Evolutionary conservation across 1,139 yeast genomes (phyloP).

Genomic region (Trichomonascaceae sp.): DNA sequence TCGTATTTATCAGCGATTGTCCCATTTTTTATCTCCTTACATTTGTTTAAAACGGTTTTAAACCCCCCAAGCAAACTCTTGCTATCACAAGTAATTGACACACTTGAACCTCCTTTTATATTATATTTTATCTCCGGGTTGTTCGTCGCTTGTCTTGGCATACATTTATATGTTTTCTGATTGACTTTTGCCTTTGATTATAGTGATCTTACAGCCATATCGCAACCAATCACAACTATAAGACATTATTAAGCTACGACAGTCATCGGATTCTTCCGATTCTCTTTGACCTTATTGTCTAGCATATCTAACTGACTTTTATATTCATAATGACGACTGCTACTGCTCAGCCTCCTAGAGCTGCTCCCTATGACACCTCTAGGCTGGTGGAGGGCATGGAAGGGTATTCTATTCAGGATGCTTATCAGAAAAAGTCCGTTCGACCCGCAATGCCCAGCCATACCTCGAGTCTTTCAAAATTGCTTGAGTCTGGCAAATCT

Average conservation of each 20-base stretch:
- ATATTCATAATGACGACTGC: background rate
- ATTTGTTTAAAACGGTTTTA: background rate
- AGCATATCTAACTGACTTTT: background rate
- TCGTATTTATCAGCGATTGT: background rate
- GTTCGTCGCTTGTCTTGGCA: background rate
- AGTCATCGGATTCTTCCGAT: background rate
- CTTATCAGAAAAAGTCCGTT: slow-evolving; percentile 11
- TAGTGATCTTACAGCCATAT: background rate
- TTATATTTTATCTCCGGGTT: background rate
- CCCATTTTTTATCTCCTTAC: background rate
- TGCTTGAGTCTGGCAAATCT: slow-evolving; percentile 15
- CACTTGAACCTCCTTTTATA: background rate
- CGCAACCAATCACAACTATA: background rate
- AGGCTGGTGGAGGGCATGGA: slow-evolving; percentile 3
- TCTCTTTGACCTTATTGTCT: background rate
- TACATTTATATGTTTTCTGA: background rate
- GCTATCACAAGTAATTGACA: background rate
- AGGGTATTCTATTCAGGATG: slow-evolving; percentile 8
- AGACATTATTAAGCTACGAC: background rate
- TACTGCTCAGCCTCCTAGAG: background rate
- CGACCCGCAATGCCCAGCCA: slow-evolving; percentile 11
- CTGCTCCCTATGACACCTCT: background rate
- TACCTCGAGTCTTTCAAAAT: slow-evolving; percentile 16
- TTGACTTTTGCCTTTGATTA: background rate
- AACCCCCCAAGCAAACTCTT: background rate